Percentiles rank a stretch among this genome's conserved stretches.
phyloP scores from a whole-genome alignment of 306 rosid species.

The Cucurbita maxima region DNA sequence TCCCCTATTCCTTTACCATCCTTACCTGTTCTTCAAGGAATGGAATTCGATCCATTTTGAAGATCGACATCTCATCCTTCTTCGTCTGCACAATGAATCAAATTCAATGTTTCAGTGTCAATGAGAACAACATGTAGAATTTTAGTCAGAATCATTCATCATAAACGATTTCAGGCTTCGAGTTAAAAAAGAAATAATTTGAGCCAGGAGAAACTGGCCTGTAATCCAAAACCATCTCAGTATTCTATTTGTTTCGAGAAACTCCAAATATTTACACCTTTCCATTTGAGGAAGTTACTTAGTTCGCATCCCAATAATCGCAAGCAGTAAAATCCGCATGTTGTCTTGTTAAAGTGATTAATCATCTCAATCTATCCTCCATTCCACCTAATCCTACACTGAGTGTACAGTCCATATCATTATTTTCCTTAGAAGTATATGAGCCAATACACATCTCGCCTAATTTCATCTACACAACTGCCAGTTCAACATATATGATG shows the following conservation, averaged over 20 bases:
- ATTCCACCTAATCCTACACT: background rate
- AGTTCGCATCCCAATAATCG: background rate
- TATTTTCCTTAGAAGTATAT: background rate
- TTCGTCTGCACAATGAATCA: slow-evolving; percentile 30
- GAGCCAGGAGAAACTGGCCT: background rate
- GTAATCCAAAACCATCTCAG: background rate
- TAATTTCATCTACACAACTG: background rate
- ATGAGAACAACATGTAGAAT: too few relatives aligned
- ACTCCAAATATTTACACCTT: background rate
- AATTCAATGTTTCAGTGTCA: background rate
- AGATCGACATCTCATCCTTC: slow-evolving; percentile 41
- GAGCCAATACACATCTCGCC: background rate
- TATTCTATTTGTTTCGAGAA: background rate
- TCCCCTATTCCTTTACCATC: slow-evolving; percentile 57
- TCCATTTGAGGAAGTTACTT: background rate
- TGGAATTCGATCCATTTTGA: slow-evolving; percentile 55
- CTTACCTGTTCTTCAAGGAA: slow-evolving; percentile 90
- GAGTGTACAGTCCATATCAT: background rate
- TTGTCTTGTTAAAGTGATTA: background rate
- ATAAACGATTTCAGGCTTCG: background rate
- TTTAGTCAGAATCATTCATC: background rate
- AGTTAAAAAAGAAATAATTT: background rate
- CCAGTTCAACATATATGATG: background rate
- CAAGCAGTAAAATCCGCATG: background rate
- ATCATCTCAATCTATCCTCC: background rate